Base-by-base conservation (phyloP, 2,329 filamentous ascomycete species). In the Xylariomycetidae sp. region DNA sequence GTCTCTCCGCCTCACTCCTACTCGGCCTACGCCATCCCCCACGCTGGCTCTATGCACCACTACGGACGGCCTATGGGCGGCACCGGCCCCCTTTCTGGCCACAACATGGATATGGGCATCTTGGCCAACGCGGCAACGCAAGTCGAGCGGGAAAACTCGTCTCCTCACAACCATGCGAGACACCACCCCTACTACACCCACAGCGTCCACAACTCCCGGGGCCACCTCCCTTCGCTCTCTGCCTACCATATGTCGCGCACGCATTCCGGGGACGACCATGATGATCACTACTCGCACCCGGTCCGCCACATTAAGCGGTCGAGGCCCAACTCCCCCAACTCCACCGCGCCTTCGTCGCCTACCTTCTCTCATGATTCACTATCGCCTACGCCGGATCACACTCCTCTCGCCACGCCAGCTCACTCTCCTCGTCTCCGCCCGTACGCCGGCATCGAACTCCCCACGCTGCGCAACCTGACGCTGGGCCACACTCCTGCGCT, bases 291-390 rank as follows among this genome's bases (percentile, higher is more conserved):
- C 58, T 63, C 68, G 31, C 78, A 77, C 31, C 69, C 64, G 26
- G 62, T 87, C 56, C 74, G 85, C 39, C 77, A 82, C 49, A 75
- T 83, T 17, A 96, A 96, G 71, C 80, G 88, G 43, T 96, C 90
- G 39, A 72, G 90, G 49, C 90, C 92, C 26, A 92, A 89, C 59
- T 95, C 90, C 22, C 92, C 90, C 33, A 87, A 93, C 63, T 95
- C 89, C 7, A 96, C 90, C 2, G 90, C 90, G 29, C 92, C 92
- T 14, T 94, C 90, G 17, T 96, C 90, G 19, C 90, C 90, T 17
- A 95, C 89, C 4, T 95, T 95, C 60, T 95, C 90, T 2, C 88
- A 95, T 63, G 88, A 95, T 61, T 95, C 90, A 9, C 74, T 90
- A 29, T 96, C 90, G 8, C 92, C 90, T 4, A 98, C 90, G 2